These are phyloP conservation scores for Fusarium sp. DNA, from an alignment of 2,329 filamentous ascomycete genomes.

Conservation along the genomic window DNA sequence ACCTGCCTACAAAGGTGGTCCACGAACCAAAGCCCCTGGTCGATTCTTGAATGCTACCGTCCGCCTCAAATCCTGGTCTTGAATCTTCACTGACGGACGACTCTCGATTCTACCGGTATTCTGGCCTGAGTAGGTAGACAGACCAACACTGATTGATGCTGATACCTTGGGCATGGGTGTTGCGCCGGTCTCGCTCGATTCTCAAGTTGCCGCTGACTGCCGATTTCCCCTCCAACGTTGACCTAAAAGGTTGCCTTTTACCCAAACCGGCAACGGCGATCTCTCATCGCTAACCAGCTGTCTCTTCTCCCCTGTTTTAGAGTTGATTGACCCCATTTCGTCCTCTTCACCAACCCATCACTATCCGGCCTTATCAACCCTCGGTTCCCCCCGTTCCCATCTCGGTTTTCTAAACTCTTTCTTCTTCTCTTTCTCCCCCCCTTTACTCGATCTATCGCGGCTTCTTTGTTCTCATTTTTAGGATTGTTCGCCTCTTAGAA, in stretches of 20 bases:
- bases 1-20: neutral
- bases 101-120: neutral
- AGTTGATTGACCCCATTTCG: constrained; percentile 41
- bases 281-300: constrained; percentile 36
- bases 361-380: constrained; percentile 37
- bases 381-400: constrained; percentile 21
- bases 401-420: constrained; percentile 16
- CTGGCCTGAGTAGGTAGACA: neutral
- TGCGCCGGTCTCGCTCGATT: constrained; percentile 34
- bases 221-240: constrained; percentile 28
- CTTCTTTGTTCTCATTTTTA: constrained; percentile 23
- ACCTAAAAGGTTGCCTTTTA: constrained; percentile 24
- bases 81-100: neutral
- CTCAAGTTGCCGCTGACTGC: constrained; percentile 25
- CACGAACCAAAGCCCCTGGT: constrained; percentile 10
- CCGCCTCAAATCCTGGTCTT: neutral
- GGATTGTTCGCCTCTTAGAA: constrained; percentile 4
- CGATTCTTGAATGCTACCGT: neutral
- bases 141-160: neutral
- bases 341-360: constrained; percentile 27
- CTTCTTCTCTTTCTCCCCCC: constrained; percentile 6
- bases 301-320: constrained; percentile 40
- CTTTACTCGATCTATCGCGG: constrained; percentile 14
- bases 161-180: constrained; percentile 2
- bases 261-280: constrained; percentile 43